Evolutionary conservation across 148 eudicot species (phyloP).

Genomic region (Rhododendron molle): DNA sequence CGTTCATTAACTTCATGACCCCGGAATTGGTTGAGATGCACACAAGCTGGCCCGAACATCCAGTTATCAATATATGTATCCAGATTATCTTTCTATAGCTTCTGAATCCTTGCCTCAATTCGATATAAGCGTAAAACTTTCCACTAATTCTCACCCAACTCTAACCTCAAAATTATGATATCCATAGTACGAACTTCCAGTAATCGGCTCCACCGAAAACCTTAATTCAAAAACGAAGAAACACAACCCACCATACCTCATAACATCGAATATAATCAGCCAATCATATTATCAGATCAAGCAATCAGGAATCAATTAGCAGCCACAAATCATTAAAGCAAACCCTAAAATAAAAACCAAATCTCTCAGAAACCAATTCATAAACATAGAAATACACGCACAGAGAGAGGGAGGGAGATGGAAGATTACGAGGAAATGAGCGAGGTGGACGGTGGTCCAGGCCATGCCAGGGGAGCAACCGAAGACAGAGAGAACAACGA

Average conservation of each 20-base stretch:
- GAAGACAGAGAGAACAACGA: slow-evolving; percentile 56
- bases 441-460: slow-evolving; percentile 74
- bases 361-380: neutral
- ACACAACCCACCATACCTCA: neutral
- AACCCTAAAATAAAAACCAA: neutral
- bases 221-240: neutral
- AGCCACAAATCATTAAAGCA: neutral
- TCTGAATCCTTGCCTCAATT: neutral
- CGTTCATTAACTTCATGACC: neutral
- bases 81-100: neutral
- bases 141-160: neutral
- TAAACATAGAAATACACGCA: neutral
- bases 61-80: too few species aligned
- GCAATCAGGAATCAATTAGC: slow-evolving; percentile 1
- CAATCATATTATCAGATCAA: neutral
- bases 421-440: slow-evolving; percentile 49
- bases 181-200: neutral
- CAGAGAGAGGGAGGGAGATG: neutral
- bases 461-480: slow-evolving; percentile 76
- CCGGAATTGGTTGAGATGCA: neutral
- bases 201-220: neutral
- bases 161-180: neutral
- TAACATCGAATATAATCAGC: neutral
- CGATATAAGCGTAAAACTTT: neutral
- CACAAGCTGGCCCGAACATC: neutral